Percentiles rank a stretch among this genome's conserved stretches.
Evolutionary conservation across 1,139 yeast genomes (phyloP).

Genomic region (Suhomyces guaymorum): DNA sequence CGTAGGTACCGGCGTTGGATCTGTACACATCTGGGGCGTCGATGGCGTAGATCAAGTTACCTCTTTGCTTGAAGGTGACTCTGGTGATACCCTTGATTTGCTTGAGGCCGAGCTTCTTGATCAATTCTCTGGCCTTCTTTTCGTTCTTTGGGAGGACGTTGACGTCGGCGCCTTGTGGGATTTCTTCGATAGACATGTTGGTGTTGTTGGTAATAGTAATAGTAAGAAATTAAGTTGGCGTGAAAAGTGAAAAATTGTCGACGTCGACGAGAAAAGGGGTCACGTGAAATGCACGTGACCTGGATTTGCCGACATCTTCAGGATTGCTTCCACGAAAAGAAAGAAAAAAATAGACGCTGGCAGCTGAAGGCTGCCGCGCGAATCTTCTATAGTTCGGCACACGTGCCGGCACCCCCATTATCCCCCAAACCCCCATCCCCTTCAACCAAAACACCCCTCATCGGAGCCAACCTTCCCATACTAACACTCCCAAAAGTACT

Average conservation of each 20-base stretch:
- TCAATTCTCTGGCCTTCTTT: conserved; percentile 92
- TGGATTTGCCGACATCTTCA: no score
- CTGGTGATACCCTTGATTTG: conserved; percentile 90
- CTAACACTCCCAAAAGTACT: no score
- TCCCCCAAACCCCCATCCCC: no score
- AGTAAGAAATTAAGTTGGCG: neutral
- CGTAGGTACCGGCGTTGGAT: conserved; percentile 91
- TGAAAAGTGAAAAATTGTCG: conserved; percentile 5
- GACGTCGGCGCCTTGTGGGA: conserved; percentile 89
- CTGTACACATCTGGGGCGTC: conserved; percentile 94
- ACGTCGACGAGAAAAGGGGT: conserved; percentile 3
- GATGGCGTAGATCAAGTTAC: conserved; percentile 90
- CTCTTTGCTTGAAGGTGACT: conserved; percentile 94
- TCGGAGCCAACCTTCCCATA: no score
- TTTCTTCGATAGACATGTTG: conserved; percentile 52
- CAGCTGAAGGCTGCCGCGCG: no score
- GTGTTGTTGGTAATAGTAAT: conserved; percentile 3
- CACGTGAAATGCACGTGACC: conserved; percentile 1
- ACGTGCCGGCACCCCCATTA: no score
- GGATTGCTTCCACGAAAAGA: no score
- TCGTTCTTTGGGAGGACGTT: conserved; percentile 85
- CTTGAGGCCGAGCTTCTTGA: conserved; percentile 88
- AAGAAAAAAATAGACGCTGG: no score
- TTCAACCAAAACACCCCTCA: no score
- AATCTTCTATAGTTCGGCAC: no score